These are phyloP conservation scores for Didymella exigua DNA, from an alignment of 2,329 filamentous ascomycete genomes.

Conservation along the genomic window DNA sequence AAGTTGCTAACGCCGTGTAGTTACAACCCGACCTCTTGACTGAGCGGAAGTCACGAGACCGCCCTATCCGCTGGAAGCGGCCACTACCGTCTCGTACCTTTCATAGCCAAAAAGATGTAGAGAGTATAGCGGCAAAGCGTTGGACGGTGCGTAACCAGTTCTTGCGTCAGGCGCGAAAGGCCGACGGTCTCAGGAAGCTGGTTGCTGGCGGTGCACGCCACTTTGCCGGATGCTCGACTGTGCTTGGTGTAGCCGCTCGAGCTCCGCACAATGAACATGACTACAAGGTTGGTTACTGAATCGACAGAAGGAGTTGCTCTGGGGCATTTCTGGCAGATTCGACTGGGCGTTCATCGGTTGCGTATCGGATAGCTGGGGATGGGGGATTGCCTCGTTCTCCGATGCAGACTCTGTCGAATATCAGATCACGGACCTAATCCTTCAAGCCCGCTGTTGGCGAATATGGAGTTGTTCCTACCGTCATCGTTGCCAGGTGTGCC, in stretches of 20 bases:
- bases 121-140: not conserved
- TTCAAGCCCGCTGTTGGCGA: conserved; percentile 28
- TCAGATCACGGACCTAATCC: conserved; percentile 23
- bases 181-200: not conserved
- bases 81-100: no score
- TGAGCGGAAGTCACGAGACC: no score
- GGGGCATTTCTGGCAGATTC: conserved; percentile 1
- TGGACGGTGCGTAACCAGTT: no score
- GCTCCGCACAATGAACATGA: conserved; percentile 17
- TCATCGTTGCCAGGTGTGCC: conserved; percentile 27
- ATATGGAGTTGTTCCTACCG: conserved; percentile 27
- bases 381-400: conserved; percentile 6
- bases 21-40: no score
- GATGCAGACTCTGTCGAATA: conserved; percentile 14
- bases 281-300: conserved; percentile 11
- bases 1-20: no score
- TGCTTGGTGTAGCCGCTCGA: conserved; percentile 8
- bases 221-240: conserved; percentile 6
- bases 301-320: conserved; percentile 1
- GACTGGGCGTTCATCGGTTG: not conserved
- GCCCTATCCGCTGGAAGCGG: no score
- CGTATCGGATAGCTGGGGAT: not conserved
- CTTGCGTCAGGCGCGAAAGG: not conserved
- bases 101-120: no score
- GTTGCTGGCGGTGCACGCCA: not conserved